Evolutionary conservation across 176 grass and related monocot species (phyloP), one percentile per base, ranked within the genome.

Genomic region (Musa itinerans): DNA sequence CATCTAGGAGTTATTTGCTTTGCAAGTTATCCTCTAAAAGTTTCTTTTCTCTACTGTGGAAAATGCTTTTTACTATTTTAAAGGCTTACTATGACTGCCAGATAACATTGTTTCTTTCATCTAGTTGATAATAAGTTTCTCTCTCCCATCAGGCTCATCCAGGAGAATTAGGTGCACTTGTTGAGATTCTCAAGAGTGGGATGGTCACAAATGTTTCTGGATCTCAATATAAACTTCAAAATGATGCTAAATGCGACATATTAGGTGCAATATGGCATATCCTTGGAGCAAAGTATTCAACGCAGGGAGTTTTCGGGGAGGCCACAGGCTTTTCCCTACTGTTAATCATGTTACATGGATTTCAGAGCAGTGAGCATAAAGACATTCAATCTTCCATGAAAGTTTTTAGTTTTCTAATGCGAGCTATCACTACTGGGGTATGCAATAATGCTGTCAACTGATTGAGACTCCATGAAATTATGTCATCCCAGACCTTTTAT

Each of bases 271-370:
- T 99, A 63, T 99, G 96, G 96, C 96, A 91, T 79, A 92, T 95
- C 63, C 86, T 99, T 81, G 91, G 91, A 72, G 78, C 88, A 74
- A 99, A 95, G 78, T 84, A 65, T 76, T 91, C 88, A 78, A 84
- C 89, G 20, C 96, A 99, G 79, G 80, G 88, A 64, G 78, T 95
- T 80, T 99, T 99, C 78, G 96, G 96, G 80, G 96, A 99, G 84
- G 96, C 91, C 79, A 99, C 96, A 81, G 96, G 91, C 24, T 99
- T 99, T 89, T 99, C 96, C 61, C 81, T 99, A 82, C 77, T 99
- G 69, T 71, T 99, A 71, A 95, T 91, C 58, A 89, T 80, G 8
- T 85, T 94, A 67, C 96, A 99, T 72, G 82, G 86, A 87, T 95
- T 92, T 75, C 96, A 99, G 67, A 95, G 86, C 27, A 79, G 75